These are phyloP conservation scores for Sclerotiophoma versabilis DNA, from an alignment of 2,329 filamentous ascomycete species.

Conservation along the genomic window DNA sequence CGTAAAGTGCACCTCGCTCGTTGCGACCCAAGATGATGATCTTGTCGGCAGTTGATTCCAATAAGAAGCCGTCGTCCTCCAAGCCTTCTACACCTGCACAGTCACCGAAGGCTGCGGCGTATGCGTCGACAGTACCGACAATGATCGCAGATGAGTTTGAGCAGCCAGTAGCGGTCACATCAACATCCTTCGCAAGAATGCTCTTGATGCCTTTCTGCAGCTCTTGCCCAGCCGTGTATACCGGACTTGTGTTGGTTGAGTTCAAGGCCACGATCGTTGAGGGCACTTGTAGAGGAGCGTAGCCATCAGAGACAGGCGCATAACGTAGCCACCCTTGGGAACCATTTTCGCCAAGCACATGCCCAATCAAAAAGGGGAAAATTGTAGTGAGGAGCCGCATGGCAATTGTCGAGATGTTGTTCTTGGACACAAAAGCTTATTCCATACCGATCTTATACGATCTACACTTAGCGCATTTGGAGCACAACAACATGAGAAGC, in stretches of 20 bases:
- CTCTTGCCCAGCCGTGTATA: constrained; percentile 67
- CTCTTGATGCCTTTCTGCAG: constrained; percentile 64
- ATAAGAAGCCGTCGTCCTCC: constrained; percentile 67
- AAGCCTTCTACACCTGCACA: constrained; percentile 51
- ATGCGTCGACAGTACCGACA: constrained; percentile 59
- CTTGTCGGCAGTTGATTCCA: constrained; percentile 56
- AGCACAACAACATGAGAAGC: no score
- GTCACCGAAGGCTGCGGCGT: constrained; percentile 47
- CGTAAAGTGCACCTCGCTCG: constrained; percentile 72
- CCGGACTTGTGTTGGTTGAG: constrained; percentile 60
- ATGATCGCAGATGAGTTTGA: constrained; percentile 49
- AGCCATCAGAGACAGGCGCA: constrained; percentile 58
- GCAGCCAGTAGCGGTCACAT: constrained; percentile 38
- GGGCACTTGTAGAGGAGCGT: constrained; percentile 55
- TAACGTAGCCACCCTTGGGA: constrained; percentile 71
- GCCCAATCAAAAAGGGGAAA: not conserved
- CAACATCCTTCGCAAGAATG: constrained; percentile 62
- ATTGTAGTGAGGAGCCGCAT: constrained; percentile 18
- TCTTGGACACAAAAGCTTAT: not conserved
- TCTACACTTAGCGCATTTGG: not conserved
- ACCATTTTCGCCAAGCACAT: constrained; percentile 63
- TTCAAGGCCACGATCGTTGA: constrained; percentile 63
- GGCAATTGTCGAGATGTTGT: not conserved
- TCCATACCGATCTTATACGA: not conserved
- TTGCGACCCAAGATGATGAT: constrained; percentile 70